A percentile compares a stretch with the other conserved stretches of the same genome.
Conservation (phyloP, 805 yeast genomes). For the Hanseniaspora thailandica region DNA sequence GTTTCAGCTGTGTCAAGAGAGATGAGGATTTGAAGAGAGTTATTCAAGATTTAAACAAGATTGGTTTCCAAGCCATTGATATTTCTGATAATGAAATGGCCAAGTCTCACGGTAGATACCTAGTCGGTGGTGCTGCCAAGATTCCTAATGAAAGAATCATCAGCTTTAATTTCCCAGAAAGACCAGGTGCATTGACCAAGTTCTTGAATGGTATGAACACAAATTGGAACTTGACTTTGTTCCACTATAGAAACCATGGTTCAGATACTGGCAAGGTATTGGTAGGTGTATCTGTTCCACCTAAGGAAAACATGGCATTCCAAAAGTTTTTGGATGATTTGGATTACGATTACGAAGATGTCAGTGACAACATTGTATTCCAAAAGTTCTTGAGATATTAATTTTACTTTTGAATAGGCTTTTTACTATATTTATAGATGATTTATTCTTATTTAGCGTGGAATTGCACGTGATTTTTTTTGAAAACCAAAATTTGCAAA, state of each 20-base stretch:
- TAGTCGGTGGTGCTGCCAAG: constrained; percentile 81
- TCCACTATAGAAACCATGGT: constrained; percentile 96
- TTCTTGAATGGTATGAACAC: constrained; percentile 61
- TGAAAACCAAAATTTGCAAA: no score
- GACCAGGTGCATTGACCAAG: constrained; percentile 83
- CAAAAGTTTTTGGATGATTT: constrained; percentile 54
- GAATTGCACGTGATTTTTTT: background rate
- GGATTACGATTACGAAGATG: constrained; percentile 70
- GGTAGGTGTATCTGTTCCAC: constrained; percentile 81
- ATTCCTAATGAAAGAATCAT: constrained; percentile 66
- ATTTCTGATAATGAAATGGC: constrained; percentile 90
- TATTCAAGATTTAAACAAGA: constrained; percentile 42
- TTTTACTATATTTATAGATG: background rate
- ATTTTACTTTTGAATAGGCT: background rate
- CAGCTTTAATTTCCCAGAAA: constrained; percentile 90
- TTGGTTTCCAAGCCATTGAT: constrained; percentile 67
- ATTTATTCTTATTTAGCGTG: background rate
- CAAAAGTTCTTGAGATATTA: constrained; percentile 51
- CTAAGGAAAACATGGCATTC: constrained; percentile 51
- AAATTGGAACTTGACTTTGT: constrained; percentile 84
- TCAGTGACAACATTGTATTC: constrained; percentile 77
- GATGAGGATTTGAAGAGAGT: constrained; percentile 61
- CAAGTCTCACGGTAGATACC: constrained; percentile 87
- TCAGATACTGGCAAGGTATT: constrained; percentile 86
- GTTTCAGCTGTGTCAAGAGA: constrained; percentile 73